Evolutionary conservation across 192 early-diverging fungal species (phyloP).

Genomic region (Rhizophagus prolifer): DNA sequence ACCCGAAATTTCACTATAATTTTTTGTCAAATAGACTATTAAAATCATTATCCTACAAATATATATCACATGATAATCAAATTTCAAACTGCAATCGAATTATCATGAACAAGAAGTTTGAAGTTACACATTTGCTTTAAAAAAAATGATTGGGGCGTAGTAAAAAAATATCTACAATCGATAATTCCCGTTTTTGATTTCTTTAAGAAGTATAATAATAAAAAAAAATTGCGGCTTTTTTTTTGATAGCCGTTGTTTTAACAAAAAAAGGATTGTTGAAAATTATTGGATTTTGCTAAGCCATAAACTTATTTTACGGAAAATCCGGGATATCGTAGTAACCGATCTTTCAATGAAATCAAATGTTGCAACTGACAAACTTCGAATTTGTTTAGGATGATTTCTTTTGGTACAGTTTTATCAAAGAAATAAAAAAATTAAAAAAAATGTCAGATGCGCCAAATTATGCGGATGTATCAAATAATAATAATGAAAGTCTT

Average conservation of each 20-base stretch:
- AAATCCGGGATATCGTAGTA: background rate
- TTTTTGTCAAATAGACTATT: too few species aligned
- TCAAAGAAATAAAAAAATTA: too few species aligned
- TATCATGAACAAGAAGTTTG: too few species aligned
- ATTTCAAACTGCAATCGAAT: too few species aligned
- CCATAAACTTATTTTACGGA: background rate
- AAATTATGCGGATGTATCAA: background rate
- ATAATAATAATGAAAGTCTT: background rate
- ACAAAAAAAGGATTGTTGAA: background rate
- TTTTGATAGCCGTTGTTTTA: background rate
- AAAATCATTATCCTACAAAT: too few species aligned
- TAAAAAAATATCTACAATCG: background rate
- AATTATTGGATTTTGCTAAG: background rate
- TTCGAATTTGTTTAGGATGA: too few species aligned
- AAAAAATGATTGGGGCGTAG: background rate
- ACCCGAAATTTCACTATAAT: too few species aligned
- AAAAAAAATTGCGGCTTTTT: background rate
- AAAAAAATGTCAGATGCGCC: background rate
- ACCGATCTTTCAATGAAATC: too few species aligned
- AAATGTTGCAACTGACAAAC: background rate
- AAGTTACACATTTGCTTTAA: too few species aligned
- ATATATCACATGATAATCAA: too few species aligned
- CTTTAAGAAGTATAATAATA: background rate
- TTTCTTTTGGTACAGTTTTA: too few species aligned
- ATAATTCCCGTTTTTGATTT: background rate